Evolutionary conservation across 202 grass and related monocot genomes (phyloP).

Genomic region (Schoenoplectus tabernaemontani): DNA sequence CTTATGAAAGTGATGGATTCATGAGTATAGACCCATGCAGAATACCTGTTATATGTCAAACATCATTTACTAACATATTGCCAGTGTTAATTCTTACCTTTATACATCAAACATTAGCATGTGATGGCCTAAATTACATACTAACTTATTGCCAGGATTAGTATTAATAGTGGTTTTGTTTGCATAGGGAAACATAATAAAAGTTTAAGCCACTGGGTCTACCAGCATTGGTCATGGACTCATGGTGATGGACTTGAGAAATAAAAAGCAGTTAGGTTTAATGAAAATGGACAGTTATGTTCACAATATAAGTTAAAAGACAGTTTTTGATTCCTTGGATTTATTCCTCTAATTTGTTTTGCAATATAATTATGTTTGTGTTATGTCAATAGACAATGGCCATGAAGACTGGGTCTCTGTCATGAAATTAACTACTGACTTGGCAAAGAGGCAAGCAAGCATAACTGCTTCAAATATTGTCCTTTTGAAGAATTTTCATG

Average conservation of each 20-base stretch:
- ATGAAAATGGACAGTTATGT: background rate
- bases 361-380: conserved; percentile 14
- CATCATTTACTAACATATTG: background rate
- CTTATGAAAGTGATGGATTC: background rate
- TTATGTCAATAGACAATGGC: conserved; percentile 50
- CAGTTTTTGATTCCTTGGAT: background rate
- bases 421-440: conserved; percentile 99
- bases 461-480: conserved; percentile 1
- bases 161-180: background rate
- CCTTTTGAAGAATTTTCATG: background rate
- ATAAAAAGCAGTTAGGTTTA: background rate
- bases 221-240: background rate
- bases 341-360: background rate
- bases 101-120: background rate
- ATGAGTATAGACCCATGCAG: background rate
- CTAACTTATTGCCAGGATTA: background rate
- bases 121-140: too few species aligned
- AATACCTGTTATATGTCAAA: background rate
- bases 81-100: too few species aligned
- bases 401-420: conserved; percentile 78
- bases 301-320: background rate
- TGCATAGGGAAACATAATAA: background rate
- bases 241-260: background rate
- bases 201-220: background rate
- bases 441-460: conserved; percentile 79